phyloP scores from a whole-genome alignment of 495 filamentous ascomycete genomes.

The Penicillium atrosanguineum region DNA sequence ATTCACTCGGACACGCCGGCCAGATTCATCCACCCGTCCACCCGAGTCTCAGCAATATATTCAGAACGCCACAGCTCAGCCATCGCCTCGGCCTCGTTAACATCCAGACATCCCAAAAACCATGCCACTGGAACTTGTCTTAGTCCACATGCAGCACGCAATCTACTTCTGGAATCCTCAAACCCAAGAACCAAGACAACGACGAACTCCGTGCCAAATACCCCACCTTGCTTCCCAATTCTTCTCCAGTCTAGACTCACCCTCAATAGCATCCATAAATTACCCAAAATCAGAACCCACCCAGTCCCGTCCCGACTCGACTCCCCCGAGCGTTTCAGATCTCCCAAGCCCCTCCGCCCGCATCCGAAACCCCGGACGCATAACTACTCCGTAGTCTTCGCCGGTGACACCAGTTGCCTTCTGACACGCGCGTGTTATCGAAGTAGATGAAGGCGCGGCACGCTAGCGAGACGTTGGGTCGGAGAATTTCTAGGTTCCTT shows the following conservation, averaged over 20 bases:
- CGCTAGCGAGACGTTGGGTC: not conserved
- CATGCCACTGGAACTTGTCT: not conserved
- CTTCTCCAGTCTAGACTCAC: not conserved
- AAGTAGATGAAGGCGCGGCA: no score
- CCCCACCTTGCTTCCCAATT: no score
- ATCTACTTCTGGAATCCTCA: no score
- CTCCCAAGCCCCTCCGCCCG: no score
- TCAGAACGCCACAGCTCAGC: not conserved
- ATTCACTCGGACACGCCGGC: not conserved
- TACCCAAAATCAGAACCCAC: not conserved
- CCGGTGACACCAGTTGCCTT: no score
- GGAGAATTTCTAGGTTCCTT: slow-evolving; percentile 11
- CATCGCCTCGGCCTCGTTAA: not conserved
- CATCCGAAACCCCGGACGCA: not conserved
- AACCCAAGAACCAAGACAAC: no score
- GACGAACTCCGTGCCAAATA: no score
- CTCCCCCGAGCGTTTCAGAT: not conserved
- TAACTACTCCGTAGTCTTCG: no score
- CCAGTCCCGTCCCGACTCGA: not conserved
- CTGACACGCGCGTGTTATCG: no score
- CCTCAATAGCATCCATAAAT: not conserved
- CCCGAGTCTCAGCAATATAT: not conserved
- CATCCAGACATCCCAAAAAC: not conserved
- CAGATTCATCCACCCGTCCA: not conserved
- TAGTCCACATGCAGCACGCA: not conserved